Conservation (phyloP, 805 yeast species). For the Diddensiella caesifluorescens region DNA sequence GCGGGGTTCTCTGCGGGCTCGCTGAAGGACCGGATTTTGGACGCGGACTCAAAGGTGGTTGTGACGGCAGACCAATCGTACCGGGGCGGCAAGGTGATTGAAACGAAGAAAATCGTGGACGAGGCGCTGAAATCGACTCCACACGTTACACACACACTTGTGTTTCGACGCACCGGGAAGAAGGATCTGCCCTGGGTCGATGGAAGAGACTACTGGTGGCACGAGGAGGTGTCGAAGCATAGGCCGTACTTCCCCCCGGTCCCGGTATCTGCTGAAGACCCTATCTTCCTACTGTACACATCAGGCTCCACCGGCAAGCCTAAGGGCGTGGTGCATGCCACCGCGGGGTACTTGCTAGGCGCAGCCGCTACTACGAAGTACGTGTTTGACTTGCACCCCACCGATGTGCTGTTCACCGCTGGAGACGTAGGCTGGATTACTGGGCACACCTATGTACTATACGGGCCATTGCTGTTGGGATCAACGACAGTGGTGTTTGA, state of each 20-base stretch:
- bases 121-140: constrained; percentile 77
- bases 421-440: constrained; percentile 99
- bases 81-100: constrained; percentile 91
- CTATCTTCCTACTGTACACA: constrained; percentile 88
- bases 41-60: constrained; percentile 78
- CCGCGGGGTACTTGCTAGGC: constrained; percentile 91
- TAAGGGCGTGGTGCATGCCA: constrained; percentile 92
- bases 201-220: constrained; percentile 94
- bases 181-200: constrained; percentile 57
- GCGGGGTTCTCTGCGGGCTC: constrained; percentile 97
- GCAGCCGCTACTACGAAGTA: constrained; percentile 88
- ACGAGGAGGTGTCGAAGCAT: constrained; percentile 75
- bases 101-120: constrained; percentile 90
- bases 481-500: constrained; percentile 90
- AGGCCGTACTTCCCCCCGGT: constrained; percentile 83
- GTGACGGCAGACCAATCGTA: constrained; percentile 93
- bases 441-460: constrained; percentile 92
- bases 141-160: constrained; percentile 73
- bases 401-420: constrained; percentile 87
- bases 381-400: constrained; percentile 85
- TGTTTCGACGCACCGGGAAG: constrained; percentile 81
- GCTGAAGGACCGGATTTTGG: constrained; percentile 79
- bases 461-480: constrained; percentile 86
- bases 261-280: constrained; percentile 88
- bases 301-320: constrained; percentile 98